Conservation (phyloP, 1,284 basidiomycete species). For the Gymnopus androsaceus region DNA sequence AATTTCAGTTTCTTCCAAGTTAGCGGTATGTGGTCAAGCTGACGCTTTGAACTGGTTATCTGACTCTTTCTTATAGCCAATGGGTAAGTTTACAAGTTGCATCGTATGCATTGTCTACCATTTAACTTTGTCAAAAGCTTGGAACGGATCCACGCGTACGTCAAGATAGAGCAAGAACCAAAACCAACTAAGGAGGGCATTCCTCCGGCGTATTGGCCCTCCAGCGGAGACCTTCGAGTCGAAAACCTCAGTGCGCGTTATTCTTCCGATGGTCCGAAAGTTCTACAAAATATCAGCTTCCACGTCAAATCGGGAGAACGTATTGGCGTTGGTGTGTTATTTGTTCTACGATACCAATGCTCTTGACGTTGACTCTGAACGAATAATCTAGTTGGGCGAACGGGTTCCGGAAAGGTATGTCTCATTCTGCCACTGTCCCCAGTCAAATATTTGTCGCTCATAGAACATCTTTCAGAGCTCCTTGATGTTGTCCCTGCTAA, state of each 20-base stretch:
- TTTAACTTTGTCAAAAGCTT: conserved; percentile 37
- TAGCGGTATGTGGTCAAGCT: conserved; percentile 9
- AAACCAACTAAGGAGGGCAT: conserved; percentile 39
- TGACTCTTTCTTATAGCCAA: conserved; percentile 10
- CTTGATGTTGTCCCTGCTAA: conserved; percentile 39
- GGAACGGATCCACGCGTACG: conserved; percentile 62
- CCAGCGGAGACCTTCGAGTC: conserved; percentile 57
- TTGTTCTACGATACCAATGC: background rate
- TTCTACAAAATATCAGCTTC: conserved; percentile 47
- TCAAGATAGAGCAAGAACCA: conserved; percentile 58
- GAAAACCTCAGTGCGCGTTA: conserved; percentile 53
- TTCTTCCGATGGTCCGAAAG: conserved; percentile 41
- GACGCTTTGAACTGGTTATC: too few relatives aligned
- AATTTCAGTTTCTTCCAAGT: conserved; percentile 56
- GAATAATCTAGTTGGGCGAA: conserved; percentile 49
- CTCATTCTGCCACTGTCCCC: background rate
- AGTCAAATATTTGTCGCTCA: background rate
- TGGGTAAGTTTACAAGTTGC: conserved; percentile 11
- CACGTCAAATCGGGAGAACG: conserved; percentile 48
- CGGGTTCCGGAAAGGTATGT: conserved; percentile 58
- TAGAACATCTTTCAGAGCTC: conserved; percentile 26
- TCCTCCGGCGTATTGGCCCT: conserved; percentile 71
- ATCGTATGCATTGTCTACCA: background rate
- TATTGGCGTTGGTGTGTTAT: conserved; percentile 43
- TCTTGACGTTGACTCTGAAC: conserved; percentile 3